phyloP scores from a whole-genome alignment of 2,329 filamentous ascomycete species.

The Epichloe brachyelytri region DNA sequence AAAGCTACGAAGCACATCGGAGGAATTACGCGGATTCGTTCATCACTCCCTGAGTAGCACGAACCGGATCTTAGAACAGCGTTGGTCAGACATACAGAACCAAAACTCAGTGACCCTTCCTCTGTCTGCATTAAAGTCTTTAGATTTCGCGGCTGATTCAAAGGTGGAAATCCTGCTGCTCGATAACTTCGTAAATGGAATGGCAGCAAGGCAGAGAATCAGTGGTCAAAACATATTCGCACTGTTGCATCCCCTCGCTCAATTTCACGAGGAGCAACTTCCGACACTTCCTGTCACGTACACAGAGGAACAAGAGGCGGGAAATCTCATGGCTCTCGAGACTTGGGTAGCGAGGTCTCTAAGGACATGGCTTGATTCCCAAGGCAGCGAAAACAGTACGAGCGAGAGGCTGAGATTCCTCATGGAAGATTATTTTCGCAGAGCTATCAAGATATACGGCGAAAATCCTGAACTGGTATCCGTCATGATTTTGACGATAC shows the following conservation, averaged over 20 bases:
- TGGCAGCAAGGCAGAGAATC: not conserved
- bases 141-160: conserved; percentile 1
- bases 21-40: not conserved
- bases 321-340: conserved; percentile 24
- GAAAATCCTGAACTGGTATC: conserved; percentile 34
- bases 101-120: conserved; percentile 32
- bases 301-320: not conserved
- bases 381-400: conserved; percentile 11
- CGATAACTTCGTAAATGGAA: conserved; percentile 3
- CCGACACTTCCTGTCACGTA: conserved; percentile 2
- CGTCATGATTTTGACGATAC: conserved; percentile 38
- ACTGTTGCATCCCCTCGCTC: not conserved
- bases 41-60: not conserved
- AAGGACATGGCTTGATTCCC: conserved; percentile 22
- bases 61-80: conserved; percentile 1
- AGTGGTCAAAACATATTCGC: not conserved
- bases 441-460: conserved; percentile 20
- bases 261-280: not conserved
- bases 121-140: not conserved
- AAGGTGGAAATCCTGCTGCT: conserved; percentile 5
- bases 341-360: conserved; percentile 32
- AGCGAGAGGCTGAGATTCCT: conserved; percentile 18
- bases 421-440: conserved; percentile 23
- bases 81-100: conserved; percentile 30
- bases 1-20: conserved; percentile 19